Base-by-base conservation (phyloP, 2,329 filamentous ascomycete genomes). In the Alternaria sp. region DNA sequence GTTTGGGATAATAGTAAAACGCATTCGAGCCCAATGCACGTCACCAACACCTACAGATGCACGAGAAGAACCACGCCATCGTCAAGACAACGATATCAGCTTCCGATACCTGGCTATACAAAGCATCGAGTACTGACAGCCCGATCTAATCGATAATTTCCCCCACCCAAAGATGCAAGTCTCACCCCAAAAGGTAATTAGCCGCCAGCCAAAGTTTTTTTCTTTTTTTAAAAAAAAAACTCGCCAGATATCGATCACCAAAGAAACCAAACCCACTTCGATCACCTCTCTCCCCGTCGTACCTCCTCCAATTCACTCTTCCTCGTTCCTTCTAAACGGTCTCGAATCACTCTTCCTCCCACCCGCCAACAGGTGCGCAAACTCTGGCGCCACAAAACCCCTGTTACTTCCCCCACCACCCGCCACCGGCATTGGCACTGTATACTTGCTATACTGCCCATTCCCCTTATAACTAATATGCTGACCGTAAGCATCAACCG, bases 301-400 rank as follows among this genome's bases (percentile, higher is more conserved):
- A 46, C 4, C 9, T 37, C 23, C 28, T 7, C 5, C 42, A 8
- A 23, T 1, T 11, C 46, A 5, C 23, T 40, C 23, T 51, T 26
- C 10, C 1, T 31, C 21, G 8, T 6, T 0, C 28, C 44, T 21
- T 28, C 14, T 3, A 41, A 3, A 41, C 17, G 49, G 49, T 3
- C 13, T 50, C 5, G 11, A 21, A 80, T 11, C 6, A 5, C 5
- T 46, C 1, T 26, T 54, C 6, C 17, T 23, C 23, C 17, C 33
- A n/a, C 36, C 36, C n/a, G 31, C 17, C 5, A 60, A 1, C 37
- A 57, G n/a, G 28, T 56, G 49, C n/a, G 48, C 54, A 58, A 50
- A 58, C 33, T 31, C 45, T 21, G 54, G 37, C 14, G 29, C 54
- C 31, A 51, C 40, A 28, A 37, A 53, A 9, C 54, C 49, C 29